Percentiles rank a stretch among this genome's conserved stretches.
phyloP scores from a whole-genome alignment of 495 filamentous ascomycete genomes.

The Aspergillus steynii region DNA sequence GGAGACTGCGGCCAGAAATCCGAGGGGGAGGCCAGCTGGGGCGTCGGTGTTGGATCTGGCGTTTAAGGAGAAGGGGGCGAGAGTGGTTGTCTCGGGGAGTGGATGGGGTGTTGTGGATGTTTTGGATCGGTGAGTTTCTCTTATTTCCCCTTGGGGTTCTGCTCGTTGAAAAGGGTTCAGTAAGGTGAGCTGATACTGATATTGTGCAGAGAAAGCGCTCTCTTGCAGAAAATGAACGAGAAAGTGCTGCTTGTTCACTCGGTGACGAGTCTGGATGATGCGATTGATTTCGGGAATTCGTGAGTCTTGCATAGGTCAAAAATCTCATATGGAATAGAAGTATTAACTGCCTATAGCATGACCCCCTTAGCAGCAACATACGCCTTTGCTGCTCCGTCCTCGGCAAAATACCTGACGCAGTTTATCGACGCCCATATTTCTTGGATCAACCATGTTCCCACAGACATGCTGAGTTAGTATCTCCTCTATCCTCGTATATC shows the following conservation, averaged over 20 bases:
- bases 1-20: conserved; percentile 27
- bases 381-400: conserved; percentile 45
- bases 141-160: background rate
- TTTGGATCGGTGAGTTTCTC: conserved; percentile 23
- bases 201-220: conserved; percentile 22
- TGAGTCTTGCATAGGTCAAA: conserved; percentile 9
- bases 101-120: conserved; percentile 36
- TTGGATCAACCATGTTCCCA: conserved; percentile 53
- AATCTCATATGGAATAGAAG: no score
- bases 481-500: background rate
- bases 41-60: conserved; percentile 24
- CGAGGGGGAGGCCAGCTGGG: conserved; percentile 10
- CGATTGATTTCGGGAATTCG: conserved; percentile 40
- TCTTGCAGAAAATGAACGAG: conserved; percentile 32
- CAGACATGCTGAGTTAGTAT: conserved; percentile 39
- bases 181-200: no score
- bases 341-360: background rate
- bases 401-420: conserved; percentile 54
- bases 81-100: conserved; percentile 30
- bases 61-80: conserved; percentile 22
- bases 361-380: conserved; percentile 46
- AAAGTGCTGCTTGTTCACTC: conserved; percentile 38
- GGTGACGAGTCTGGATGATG: conserved; percentile 45
- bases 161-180: no score
- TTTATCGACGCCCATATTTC: conserved; percentile 48